Evolutionary conservation across 208 protist genomes (phyloP), one percentile per base, ranked within the genome.

Genomic region (Trypanosoma boissoni): DNA sequence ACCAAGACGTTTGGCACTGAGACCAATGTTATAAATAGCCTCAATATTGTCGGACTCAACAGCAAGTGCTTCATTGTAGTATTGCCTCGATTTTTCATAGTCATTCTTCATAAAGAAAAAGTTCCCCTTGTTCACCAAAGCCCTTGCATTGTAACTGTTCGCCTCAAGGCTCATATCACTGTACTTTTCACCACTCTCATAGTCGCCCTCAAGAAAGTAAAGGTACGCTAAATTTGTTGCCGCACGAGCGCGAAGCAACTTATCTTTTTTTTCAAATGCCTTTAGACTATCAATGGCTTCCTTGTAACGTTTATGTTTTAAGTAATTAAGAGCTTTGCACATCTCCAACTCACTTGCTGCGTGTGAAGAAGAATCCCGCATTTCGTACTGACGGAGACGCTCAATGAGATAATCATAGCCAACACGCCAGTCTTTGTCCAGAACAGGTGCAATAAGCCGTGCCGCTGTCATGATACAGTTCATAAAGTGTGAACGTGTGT

Each of bases 141-240:
- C 97, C 68, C 91, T 96, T 44, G 97, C 95, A 76, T 99, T 99
- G 85, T 98, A 98, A 68, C 89, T 79, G 68, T 99, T 93, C 41
- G 93, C 78, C 67, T 89, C 78, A 44, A 99, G 67, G 42, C 95
- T 97, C 60, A 96, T 78, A 52, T 98, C 83, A 63, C 96, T 97
- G 78, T 99, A 98, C 66, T 95, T 94, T 60, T 98, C 89, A 18
- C 96, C 96, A 64, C 87, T 98, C 16, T 97, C 91, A 67, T 91
- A 84, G 75, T 99, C 96, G 57, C 92, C 94, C 66, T 99, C 97
- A n/a, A 99, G 83, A 74, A 98, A 98, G 86, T 99, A 99, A 21
- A 99, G 77, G 67, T 98, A 99, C 7, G 95, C 93, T 20, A 99
- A 74, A 80, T 99, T 99, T 44, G 96, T 98, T 51, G 97, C 93